Percentiles rank a stretch among this genome's conserved stretches.
Evolutionary conservation across 129 eudicot genomes (phyloP).

Genomic region (Centaurea solstitialis): DNA sequence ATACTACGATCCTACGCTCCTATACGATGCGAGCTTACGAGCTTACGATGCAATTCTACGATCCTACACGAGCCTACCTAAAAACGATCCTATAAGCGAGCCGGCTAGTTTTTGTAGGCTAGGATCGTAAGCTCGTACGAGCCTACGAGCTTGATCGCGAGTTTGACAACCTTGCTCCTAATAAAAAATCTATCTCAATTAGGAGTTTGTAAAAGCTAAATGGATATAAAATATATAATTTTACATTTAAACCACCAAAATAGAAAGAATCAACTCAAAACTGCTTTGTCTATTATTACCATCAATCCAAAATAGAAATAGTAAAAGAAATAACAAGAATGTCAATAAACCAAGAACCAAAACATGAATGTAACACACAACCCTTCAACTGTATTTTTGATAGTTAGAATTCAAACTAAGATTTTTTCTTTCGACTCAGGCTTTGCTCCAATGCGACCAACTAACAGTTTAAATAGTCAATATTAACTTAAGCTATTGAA

Average conservation of each 20-base stretch:
- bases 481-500: conserved; percentile 18
- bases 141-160: too few species aligned
- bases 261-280: conserved; percentile 15
- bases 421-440: conserved; percentile 11
- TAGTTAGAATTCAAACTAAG: conserved; percentile 12
- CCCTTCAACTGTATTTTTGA: conserved; percentile 1
- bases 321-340: not conserved
- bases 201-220: too few species aligned
- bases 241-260: not conserved
- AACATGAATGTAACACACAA: conserved; percentile 3
- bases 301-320: conserved; percentile 16
- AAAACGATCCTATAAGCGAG: too few species aligned
- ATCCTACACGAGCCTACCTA: too few species aligned
- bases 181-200: too few species aligned
- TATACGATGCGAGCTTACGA: too few species aligned
- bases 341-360: not conserved
- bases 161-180: too few species aligned
- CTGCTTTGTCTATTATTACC: conserved; percentile 27
- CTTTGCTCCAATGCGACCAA: not conserved
- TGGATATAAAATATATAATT: too few species aligned
- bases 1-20: too few species aligned
- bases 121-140: too few species aligned
- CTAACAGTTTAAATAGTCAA: not conserved
- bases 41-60: too few species aligned
- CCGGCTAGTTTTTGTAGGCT: too few species aligned